Evolutionary conservation across 768 basidiomycete genomes (phyloP).

Genomic region (Mycena capillaripes): DNA sequence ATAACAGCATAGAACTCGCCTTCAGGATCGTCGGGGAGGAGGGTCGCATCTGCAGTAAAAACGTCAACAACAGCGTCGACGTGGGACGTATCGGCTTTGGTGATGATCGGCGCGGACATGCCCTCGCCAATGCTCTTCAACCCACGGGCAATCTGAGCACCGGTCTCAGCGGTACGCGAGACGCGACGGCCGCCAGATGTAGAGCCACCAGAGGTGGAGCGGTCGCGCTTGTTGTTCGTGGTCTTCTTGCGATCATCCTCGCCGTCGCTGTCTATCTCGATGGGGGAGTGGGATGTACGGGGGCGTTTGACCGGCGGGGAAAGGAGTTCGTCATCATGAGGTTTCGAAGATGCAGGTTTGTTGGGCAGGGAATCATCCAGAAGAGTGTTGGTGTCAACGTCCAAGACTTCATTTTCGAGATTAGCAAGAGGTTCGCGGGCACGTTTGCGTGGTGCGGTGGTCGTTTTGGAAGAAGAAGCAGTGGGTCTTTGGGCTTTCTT

Average conservation of each 20-base stretch:
- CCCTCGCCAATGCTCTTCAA: conserved; percentile 2
- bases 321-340: conserved; percentile 3
- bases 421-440: no score
- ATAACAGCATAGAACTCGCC: conserved; percentile 7
- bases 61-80: conserved; percentile 11
- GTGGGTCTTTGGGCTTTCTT: no score
- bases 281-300: background rate
- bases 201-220: background rate
- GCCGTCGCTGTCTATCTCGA: background rate
- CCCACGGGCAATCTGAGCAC: conserved; percentile 5
- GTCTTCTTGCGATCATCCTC: background rate
- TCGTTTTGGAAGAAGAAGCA: no score
- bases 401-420: no score
- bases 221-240: background rate
- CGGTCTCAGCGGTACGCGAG: conserved; percentile 12
- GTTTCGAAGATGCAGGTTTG: background rate
- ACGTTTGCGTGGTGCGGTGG: no score
- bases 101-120: no score
- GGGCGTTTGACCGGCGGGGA: conserved; percentile 1
- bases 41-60: conserved; percentile 1
- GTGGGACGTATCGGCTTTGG: conserved; percentile 13
- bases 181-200: background rate
- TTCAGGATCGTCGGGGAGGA: conserved; percentile 6
- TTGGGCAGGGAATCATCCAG: background rate
- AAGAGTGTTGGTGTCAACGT: no score